A percentile compares a stretch with the other conserved stretches of the same genome.
phyloP scores from a whole-genome alignment of 768 basidiomycete species.

The Chiua virens region DNA sequence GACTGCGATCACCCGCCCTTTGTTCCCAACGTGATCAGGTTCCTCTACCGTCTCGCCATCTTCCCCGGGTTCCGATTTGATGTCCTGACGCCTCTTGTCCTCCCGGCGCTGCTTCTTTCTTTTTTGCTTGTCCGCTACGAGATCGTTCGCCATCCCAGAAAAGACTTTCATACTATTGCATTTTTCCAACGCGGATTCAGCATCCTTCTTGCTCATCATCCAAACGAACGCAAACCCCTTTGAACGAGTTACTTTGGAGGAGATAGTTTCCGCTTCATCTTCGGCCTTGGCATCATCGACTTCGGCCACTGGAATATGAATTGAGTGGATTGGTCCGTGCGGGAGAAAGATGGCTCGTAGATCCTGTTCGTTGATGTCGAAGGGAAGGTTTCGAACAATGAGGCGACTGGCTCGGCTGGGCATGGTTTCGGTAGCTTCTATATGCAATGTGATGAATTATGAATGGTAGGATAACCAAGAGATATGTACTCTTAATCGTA shows the following conservation, averaged over 20 bases:
- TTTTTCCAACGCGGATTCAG: constrained; percentile 74
- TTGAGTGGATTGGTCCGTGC: constrained; percentile 82
- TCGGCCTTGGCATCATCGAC: constrained; percentile 26
- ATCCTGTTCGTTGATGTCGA: constrained; percentile 79
- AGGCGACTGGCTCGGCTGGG: constrained; percentile 77
- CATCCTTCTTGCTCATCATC: constrained; percentile 85
- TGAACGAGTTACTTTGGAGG: constrained; percentile 35
- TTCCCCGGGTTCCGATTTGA: constrained; percentile 36
- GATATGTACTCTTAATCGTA: constrained; percentile 24
- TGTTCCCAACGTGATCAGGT: constrained; percentile 32
- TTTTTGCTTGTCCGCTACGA: constrained; percentile 66
- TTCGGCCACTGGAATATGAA: constrained; percentile 67
- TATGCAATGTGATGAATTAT: neutral
- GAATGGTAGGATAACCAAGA: neutral
- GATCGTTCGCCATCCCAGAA: constrained; percentile 56
- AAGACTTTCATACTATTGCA: constrained; percentile 75
- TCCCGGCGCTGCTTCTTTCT: constrained; percentile 58
- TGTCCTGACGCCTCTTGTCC: constrained; percentile 42
- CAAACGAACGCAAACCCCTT: constrained; percentile 95
- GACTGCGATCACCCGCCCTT: constrained; percentile 77
- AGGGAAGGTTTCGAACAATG: constrained; percentile 90
- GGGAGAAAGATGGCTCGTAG: constrained; percentile 84
- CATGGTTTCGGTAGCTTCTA: constrained; percentile 38
- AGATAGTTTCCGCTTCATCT: constrained; percentile 25
- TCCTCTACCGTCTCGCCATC: constrained; percentile 37